phyloP scores from a whole-genome alignment of 1,284 basidiomycete species.

The Naganishia sp. region DNA sequence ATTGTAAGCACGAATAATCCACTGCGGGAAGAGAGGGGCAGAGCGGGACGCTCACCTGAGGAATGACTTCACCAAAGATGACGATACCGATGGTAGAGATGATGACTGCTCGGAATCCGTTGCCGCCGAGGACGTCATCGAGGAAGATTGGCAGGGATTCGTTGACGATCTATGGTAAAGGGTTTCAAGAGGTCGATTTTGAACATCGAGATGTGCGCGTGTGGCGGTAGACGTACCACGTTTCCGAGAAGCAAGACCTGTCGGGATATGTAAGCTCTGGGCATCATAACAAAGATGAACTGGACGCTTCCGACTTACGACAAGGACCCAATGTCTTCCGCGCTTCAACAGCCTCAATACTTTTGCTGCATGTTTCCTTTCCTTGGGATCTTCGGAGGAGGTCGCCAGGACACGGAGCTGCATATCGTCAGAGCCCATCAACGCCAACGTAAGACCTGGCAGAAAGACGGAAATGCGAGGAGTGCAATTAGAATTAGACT shows the following conservation, averaged over 20 bases:
- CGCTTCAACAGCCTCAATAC: conserved; percentile 74
- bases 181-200: background rate
- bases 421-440: conserved; percentile 93
- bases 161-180: conserved; percentile 69
- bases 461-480: background rate
- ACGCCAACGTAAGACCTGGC: conserved; percentile 71
- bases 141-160: conserved; percentile 89
- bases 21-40: background rate
- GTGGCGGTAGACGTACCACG: conserved; percentile 63
- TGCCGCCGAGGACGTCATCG: conserved; percentile 79
- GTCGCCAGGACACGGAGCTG: conserved; percentile 82
- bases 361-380: conserved; percentile 70
- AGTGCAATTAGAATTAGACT: background rate
- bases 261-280: background rate
- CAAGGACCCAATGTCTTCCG: conserved; percentile 92
- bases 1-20: background rate
- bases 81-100: conserved; percentile 66
- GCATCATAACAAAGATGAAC: background rate
- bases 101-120: conserved; percentile 72
- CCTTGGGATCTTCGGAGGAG: conserved; percentile 70
- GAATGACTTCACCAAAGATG: conserved; percentile 77
- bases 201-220: background rate
- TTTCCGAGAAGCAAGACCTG: conserved; percentile 79
- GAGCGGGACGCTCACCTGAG: conserved; percentile 56
- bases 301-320: conserved; percentile 62